Evolutionary conservation across 1,284 basidiomycete genomes (phyloP).

Genomic region (Leccinum pallidistipes): DNA sequence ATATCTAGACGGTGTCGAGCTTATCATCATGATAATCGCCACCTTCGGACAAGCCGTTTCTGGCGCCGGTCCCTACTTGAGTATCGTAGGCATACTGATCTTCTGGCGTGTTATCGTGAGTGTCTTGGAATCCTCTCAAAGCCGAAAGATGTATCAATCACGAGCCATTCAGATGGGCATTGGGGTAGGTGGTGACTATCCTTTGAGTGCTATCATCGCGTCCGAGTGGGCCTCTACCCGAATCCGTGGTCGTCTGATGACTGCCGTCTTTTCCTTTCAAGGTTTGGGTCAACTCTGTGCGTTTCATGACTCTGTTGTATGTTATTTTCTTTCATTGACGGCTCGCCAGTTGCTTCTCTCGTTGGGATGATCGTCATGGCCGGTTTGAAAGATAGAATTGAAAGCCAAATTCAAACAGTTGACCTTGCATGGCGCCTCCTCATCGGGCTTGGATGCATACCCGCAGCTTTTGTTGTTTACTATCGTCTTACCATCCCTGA

Average conservation of each 20-base stretch:
- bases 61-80: constrained; percentile 51
- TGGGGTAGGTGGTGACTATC: constrained; percentile 57
- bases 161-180: constrained; percentile 41
- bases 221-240: constrained; percentile 61
- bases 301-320: constrained; percentile 22
- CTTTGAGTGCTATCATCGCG: constrained; percentile 45
- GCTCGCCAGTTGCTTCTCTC: constrained; percentile 44
- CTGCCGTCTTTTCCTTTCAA: constrained; percentile 51
- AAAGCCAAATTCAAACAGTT: constrained; percentile 27
- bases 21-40: constrained; percentile 51
- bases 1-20: constrained; percentile 51
- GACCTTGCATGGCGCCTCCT: constrained; percentile 47
- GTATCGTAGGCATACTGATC: constrained; percentile 56
- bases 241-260: constrained; percentile 55
- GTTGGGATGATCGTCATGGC: constrained; percentile 53
- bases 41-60: constrained; percentile 47
- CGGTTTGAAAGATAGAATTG: constrained; percentile 52
- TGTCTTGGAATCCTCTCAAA: constrained; percentile 1
- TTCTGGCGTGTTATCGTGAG: constrained; percentile 49
- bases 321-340: constrained; percentile 8
- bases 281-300: constrained; percentile 52
- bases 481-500: constrained; percentile 56
- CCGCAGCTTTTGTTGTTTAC: constrained; percentile 48
- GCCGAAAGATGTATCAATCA: not conserved
- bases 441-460: constrained; percentile 52